Base-by-base conservation (phyloP, 352 stramenopile genomes). In the Globisporangium solare region DNA sequence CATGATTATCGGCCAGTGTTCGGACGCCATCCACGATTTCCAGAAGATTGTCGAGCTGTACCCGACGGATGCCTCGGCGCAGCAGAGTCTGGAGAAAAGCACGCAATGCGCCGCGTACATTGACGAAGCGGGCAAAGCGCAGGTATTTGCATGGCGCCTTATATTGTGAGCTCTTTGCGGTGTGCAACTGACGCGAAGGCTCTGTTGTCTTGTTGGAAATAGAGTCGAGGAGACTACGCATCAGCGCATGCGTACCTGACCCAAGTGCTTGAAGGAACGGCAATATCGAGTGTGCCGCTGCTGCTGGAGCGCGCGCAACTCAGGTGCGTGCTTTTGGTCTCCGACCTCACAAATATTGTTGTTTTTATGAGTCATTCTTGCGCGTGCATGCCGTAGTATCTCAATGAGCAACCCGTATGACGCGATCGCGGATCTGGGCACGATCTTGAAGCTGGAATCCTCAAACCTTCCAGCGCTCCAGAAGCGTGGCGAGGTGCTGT, bases 1-100 rank as follows among this genome's bases (percentile, higher is more conserved):
- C n/a, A 71, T 92, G 62, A 92, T 92, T 77, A 56, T 90, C 40
- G 82, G 82, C 10, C 71, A 90, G 47, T 92, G 82, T 47, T 57
- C 56, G 2, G 78, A 89, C 13, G 82, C 82, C 1, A 56, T 63
- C 2, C 47, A 73, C 6, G 82, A 92, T 62, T 90, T 92, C 56
- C 56, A 79, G 54, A 56, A 61, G 37, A 62, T 82, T 17, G 59
- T 87, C 14, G 68, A 83, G 81, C 37, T 88, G 37, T 88, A 83
- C 37, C 83, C 83, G 22, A 72, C 70, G n/a, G 82, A 90, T 22
- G 35, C 69, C 15, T 65, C 59, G 15, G 76, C 73, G 3, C 59
- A 58, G 7, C 67, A 88, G 58, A 77, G 83, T 43, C 56, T 91
- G 31, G 56, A 73, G 20, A 90, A 89, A 58, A 89, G 79, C 54